phyloP scores from a whole-genome alignment of 2,329 filamentous ascomycete species.

The Teratosphaeria viscida region DNA sequence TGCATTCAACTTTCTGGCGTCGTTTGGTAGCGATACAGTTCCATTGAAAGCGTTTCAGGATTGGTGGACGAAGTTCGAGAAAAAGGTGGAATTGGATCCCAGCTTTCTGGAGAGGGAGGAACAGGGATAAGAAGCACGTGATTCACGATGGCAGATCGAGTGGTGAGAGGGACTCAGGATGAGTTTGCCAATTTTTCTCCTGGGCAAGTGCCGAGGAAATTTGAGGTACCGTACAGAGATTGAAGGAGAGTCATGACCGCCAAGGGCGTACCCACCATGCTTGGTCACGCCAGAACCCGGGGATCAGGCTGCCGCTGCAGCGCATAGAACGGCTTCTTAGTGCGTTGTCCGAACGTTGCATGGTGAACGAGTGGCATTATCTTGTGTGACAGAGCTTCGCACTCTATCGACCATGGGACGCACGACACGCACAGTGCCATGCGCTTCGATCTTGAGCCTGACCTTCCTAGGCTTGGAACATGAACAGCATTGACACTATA shows the following conservation, averaged over 20 bases:
- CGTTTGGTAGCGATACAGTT: constrained; percentile 81
- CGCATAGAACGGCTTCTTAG: neutral
- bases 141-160: neutral
- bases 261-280: neutral
- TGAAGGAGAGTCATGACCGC: no score
- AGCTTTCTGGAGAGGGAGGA: constrained; percentile 71
- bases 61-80: constrained; percentile 97
- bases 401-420: neutral
- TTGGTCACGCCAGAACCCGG: neutral
- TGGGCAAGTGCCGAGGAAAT: no score
- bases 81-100: constrained; percentile 72
- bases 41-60: constrained; percentile 92
- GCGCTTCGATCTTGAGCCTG: no score
- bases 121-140: neutral
- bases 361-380: neutral
- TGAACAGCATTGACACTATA: no score
- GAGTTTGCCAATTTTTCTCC: no score
- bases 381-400: neutral
- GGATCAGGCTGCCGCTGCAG: neutral
- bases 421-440: no score
- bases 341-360: neutral
- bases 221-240: no score
- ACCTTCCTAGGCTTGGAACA: no score
- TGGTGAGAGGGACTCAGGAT: neutral
- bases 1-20: constrained; percentile 90